These are phyloP conservation scores for Rhodotorula sp. DNA, from an alignment of 1,284 basidiomycete genomes.

Conservation along the genomic window DNA sequence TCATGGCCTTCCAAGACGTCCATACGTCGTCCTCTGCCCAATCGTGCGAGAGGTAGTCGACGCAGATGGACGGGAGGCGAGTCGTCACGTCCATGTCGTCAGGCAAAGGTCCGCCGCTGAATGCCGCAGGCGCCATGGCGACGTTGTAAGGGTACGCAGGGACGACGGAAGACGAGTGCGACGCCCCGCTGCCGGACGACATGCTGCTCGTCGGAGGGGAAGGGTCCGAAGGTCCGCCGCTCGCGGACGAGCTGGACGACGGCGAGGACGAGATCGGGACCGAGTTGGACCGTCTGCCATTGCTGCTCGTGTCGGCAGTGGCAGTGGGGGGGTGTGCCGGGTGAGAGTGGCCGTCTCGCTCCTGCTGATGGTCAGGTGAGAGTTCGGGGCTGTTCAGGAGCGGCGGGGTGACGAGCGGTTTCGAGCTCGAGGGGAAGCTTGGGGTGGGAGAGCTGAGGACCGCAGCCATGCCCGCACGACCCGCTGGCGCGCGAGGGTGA, in stretches of 20 bases:
- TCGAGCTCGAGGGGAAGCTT: slow-evolving; percentile 1
- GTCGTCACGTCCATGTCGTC: slow-evolving; percentile 56
- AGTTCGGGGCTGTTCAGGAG: slow-evolving; percentile 20
- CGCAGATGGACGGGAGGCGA: slow-evolving; percentile 59
- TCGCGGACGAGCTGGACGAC: neutral
- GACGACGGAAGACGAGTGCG: slow-evolving; percentile 31
- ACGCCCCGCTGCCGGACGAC: neutral
- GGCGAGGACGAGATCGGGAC: slow-evolving; percentile 11
- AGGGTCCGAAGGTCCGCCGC: slow-evolving; percentile 10
- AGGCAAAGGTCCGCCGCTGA: slow-evolving; percentile 45
- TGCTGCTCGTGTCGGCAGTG: neutral
- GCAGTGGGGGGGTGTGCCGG: neutral
- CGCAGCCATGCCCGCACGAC: slow-evolving; percentile 6
- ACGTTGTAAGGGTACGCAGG: slow-evolving; percentile 48
- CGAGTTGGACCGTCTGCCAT: neutral
- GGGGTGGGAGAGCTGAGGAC: slow-evolving; percentile 27
- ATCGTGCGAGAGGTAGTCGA: slow-evolving; percentile 76
- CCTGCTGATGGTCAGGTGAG: neutral
- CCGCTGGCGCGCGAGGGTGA: neutral
- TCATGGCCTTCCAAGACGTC: slow-evolving; percentile 98
- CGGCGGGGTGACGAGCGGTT: slow-evolving; percentile 21
- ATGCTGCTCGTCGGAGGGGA: slow-evolving; percentile 18
- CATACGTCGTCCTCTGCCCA: slow-evolving; percentile 99
- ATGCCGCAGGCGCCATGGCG: slow-evolving; percentile 41
- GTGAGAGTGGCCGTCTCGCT: neutral